A percentile compares a stretch with the other conserved stretches of the same genome.
These are phyloP conservation scores for Didymella sp. DNA, from an alignment of 2,329 filamentous ascomycete genomes.

Conservation along the genomic window DNA sequence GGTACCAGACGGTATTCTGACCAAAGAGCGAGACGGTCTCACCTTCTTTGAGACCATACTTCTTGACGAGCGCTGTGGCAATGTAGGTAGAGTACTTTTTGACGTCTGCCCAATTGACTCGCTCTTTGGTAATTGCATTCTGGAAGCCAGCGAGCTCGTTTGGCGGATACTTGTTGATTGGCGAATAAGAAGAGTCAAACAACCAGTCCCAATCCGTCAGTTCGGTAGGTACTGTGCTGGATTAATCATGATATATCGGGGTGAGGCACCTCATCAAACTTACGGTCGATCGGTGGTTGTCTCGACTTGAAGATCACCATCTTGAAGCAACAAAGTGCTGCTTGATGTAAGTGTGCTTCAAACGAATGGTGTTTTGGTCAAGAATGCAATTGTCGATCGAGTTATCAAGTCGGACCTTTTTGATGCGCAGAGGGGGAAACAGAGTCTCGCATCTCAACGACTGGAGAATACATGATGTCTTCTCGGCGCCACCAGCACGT, in stretches of 20 bases:
- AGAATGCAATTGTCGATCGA: background rate
- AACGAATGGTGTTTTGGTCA: background rate
- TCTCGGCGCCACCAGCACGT: slow-evolving; percentile 28
- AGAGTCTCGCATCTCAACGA: background rate
- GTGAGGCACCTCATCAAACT: background rate
- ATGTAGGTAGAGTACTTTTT: slow-evolving; percentile 65
- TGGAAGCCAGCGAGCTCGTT: slow-evolving; percentile 60
- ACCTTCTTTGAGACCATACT: slow-evolving; percentile 61
- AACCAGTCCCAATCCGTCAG: slow-evolving; percentile 68
- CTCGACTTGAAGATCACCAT: slow-evolving; percentile 53
- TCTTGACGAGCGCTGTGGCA: slow-evolving; percentile 65
- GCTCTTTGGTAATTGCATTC: slow-evolving; percentile 66
- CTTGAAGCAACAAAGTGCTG: slow-evolving; percentile 6
- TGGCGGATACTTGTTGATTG: slow-evolving; percentile 51
- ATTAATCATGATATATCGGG: background rate
- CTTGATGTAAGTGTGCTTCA: background rate
- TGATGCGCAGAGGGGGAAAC: background rate
- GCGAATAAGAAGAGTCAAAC: slow-evolving; percentile 64
- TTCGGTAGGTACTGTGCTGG: slow-evolving; percentile 58
- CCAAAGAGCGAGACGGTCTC: slow-evolving; percentile 68
- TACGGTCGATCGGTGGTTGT: slow-evolving; percentile 54
- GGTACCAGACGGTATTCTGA: slow-evolving; percentile 72
- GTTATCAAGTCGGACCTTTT: background rate
- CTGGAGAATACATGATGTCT: slow-evolving; percentile 9
- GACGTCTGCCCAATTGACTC: slow-evolving; percentile 64